Evolutionary conservation across 805 yeast genomes (phyloP), one percentile per base, ranked within the genome.

Genomic region (Candida ascalaphidarum): DNA sequence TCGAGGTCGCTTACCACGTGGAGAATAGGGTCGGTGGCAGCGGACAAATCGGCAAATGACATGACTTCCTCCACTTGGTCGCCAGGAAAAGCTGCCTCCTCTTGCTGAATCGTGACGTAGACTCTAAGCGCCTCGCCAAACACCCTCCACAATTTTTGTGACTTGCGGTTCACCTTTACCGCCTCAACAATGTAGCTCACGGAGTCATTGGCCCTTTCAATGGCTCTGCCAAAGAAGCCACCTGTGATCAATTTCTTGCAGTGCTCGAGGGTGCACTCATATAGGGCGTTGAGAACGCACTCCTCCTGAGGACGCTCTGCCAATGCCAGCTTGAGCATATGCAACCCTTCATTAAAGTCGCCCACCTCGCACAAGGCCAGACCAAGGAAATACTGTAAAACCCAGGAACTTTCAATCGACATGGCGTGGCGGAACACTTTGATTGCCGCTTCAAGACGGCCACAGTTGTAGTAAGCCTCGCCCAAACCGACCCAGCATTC

Each of bases 401-500:
- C 66, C 78, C 83, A 74, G 28, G 72, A 68, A 0, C 71, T 65
- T 18, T 72, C 69, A 5, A 80, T 40, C 21, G 64, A 64, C 25
- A 74, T 44, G 0, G 88, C 84, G 33, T 75, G 76, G 17, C 61
- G 63, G 42, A 86, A 81, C 1, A 92, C 96, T 50, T 82, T 86
- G 7, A 71, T 63, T 0, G 95, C 84, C 3, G 97, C 94, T 31
- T 83, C 88, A 24, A 79, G 60, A 35, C 95, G 67, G 2, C 98
- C 98, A 50, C 92, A 74, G 15, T 76, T 71, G 30, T 70, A 62
- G 50, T 92, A 92, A 0, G 96, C 89, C 50, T 92, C 97, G n/a
- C 98, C 98, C n/a, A 92, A 60, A 1, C 96, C 96, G 17, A 81
- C 63, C 96, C 97, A 89, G 2, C 95, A 79, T 38, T 82, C 79